Conservation (phyloP, 495 filamentous ascomycete genomes). For the Platismatia glauca region DNA sequence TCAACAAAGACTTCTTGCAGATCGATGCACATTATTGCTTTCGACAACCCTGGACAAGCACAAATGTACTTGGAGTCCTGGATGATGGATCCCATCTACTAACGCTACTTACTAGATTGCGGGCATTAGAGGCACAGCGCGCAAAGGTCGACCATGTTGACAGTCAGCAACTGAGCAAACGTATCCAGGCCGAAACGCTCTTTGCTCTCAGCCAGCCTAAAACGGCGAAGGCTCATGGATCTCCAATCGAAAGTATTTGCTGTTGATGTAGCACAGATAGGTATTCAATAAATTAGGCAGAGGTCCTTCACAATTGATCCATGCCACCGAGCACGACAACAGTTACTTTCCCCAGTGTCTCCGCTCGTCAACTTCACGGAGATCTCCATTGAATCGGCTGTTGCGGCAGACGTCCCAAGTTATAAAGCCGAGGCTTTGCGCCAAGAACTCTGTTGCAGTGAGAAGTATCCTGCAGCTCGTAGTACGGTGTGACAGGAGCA, state of each 20-base stretch:
- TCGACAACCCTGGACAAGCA: background rate
- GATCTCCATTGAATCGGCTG: background rate
- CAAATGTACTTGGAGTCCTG: background rate
- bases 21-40: background rate
- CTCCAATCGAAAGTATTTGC: background rate
- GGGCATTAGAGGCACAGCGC: background rate
- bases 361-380: background rate
- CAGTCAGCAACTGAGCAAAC: background rate
- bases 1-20: background rate
- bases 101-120: background rate
- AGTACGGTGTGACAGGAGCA: constrained; percentile 44
- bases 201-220: background rate
- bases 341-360: background rate
- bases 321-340: no score
- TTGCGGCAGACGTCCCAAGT: background rate
- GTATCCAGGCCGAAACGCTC: background rate
- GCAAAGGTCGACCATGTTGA: background rate
- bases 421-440: no score
- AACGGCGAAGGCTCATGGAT: background rate
- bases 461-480: constrained; percentile 51
- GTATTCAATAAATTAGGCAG: no score
- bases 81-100: background rate
- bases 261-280: no score
- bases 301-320: no score
- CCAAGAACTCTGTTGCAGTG: constrained; percentile 37